These are phyloP conservation scores for Anacardium occidentale DNA, from an alignment of 345 rosid genomes.

Conservation along the genomic window DNA sequence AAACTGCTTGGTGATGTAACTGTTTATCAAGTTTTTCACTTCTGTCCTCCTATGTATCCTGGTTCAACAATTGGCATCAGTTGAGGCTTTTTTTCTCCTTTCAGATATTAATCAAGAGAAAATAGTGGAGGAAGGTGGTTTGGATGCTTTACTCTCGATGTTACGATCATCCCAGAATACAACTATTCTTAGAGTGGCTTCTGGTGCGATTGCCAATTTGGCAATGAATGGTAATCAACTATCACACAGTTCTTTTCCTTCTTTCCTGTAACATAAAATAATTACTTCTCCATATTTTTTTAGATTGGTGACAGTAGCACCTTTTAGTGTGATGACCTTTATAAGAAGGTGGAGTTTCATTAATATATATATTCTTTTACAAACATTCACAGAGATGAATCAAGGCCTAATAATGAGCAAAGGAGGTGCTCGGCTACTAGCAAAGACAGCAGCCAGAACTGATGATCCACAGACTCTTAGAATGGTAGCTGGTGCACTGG, in stretches of 20 bases:
- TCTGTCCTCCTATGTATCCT: neutral
- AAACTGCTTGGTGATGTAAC: too few species aligned
- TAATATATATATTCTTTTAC: neutral
- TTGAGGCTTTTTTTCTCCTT: constrained; percentile 14
- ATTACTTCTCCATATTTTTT: neutral
- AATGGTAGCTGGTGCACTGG: constrained; percentile 97
- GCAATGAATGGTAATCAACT: constrained; percentile 80
- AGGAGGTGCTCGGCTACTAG: constrained; percentile 79
- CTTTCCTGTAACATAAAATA: too few species aligned
- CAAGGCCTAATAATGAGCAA: constrained; percentile 83
- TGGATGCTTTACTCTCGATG: constrained; percentile 76
- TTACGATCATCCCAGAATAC: constrained; percentile 62
- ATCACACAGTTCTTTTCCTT: neutral
- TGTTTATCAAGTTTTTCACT: neutral
- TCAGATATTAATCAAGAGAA: constrained; percentile 78
- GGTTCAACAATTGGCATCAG: neutral
- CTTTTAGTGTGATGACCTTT: neutral
- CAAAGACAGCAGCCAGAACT: constrained; percentile 66
- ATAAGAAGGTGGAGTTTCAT: neutral
- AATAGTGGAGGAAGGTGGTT: constrained; percentile 93
- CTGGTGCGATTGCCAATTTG: constrained; percentile 94
- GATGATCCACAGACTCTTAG: constrained; percentile 86
- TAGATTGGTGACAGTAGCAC: neutral
- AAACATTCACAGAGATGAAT: constrained; percentile 54
- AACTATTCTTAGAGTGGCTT: constrained; percentile 89